Percentiles rank a stretch among this genome's conserved stretches.
These are phyloP conservation scores for Phyllosticta citrichinensis DNA, from an alignment of 2,329 filamentous ascomycete species.

Conservation along the genomic window DNA sequence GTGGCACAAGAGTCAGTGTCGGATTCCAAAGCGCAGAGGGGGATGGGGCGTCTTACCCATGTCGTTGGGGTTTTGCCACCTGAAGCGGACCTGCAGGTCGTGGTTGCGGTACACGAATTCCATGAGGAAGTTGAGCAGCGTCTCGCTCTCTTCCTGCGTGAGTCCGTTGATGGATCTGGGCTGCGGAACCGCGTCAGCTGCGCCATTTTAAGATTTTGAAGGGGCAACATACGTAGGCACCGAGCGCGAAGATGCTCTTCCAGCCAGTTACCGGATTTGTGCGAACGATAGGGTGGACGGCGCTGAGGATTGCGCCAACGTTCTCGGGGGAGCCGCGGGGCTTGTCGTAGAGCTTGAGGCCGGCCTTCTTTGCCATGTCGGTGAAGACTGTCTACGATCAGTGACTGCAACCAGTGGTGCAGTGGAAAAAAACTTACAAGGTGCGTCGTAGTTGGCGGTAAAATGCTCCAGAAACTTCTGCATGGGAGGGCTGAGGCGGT, in stretches of 20 bases:
- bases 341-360: slow-evolving; percentile 38
- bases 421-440: slow-evolving; percentile 17
- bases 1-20: background rate
- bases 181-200: background rate
- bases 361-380: slow-evolving; percentile 28
- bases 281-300: slow-evolving; percentile 47
- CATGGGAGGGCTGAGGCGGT: slow-evolving; percentile 38
- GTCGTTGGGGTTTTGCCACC: slow-evolving; percentile 26
- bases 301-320: slow-evolving; percentile 38
- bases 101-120: slow-evolving; percentile 45
- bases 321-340: slow-evolving; percentile 46
- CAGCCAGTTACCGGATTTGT: slow-evolving; percentile 56
- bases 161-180: slow-evolving; percentile 1
- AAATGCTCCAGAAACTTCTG: slow-evolving; percentile 39
- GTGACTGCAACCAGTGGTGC: background rate
- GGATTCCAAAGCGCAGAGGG: background rate
- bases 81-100: slow-evolving; percentile 47
- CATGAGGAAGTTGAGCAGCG: slow-evolving; percentile 39
- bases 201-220: background rate
- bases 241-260: slow-evolving; percentile 43
- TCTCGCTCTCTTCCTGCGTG: background rate
- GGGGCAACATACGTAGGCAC: slow-evolving; percentile 15
- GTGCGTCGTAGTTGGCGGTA: slow-evolving; percentile 37
- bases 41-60: background rate
- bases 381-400: slow-evolving; percentile 19